Percentiles rank a stretch among this genome's conserved stretches.
Evolutionary conservation across 2,329 filamentous ascomycete species (phyloP).

Genomic region (Aspergillus alliaceus): DNA sequence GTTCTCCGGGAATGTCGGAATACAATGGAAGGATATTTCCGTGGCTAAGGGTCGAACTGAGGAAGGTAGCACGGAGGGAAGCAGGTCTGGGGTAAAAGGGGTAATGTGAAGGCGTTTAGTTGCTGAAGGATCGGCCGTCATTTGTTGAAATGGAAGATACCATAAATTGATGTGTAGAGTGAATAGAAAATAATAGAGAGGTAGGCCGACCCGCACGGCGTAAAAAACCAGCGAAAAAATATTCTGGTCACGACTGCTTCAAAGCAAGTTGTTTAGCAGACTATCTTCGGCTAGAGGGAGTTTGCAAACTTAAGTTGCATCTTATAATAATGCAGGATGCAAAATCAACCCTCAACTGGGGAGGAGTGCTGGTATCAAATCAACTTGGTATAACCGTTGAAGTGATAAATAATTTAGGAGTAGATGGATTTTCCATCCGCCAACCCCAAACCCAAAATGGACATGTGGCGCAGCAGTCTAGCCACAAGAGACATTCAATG

Average conservation of each 20-base stretch:
- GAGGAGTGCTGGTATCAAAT: not conserved
- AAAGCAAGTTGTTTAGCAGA: not conserved
- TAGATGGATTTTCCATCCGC: slow-evolving; percentile 14
- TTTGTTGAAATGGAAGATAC: slow-evolving; percentile 11
- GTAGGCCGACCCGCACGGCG: not conserved
- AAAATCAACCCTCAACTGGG: not conserved
- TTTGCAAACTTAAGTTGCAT: not conserved
- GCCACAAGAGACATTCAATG: not conserved
- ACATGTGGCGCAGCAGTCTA: slow-evolving; percentile 1
- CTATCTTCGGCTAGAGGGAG: no score
- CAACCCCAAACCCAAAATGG: slow-evolving; percentile 10
- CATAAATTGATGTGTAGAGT: not conserved
- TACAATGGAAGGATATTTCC: slow-evolving; percentile 82
- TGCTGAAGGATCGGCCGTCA: slow-evolving; percentile 18
- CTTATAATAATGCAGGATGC: not conserved
- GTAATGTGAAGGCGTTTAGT: slow-evolving; percentile 76
- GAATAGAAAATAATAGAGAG: not conserved
- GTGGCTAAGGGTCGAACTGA: slow-evolving; percentile 65
- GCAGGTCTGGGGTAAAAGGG: slow-evolving; percentile 74
- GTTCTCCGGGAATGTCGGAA: slow-evolving; percentile 86
- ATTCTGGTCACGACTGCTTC: not conserved
- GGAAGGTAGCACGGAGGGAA: slow-evolving; percentile 69
- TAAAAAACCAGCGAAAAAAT: not conserved
- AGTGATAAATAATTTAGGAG: not conserved
- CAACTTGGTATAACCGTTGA: not conserved